Conservation (phyloP, 306 rosid genomes). For the Potentilla sterilis region DNA sequence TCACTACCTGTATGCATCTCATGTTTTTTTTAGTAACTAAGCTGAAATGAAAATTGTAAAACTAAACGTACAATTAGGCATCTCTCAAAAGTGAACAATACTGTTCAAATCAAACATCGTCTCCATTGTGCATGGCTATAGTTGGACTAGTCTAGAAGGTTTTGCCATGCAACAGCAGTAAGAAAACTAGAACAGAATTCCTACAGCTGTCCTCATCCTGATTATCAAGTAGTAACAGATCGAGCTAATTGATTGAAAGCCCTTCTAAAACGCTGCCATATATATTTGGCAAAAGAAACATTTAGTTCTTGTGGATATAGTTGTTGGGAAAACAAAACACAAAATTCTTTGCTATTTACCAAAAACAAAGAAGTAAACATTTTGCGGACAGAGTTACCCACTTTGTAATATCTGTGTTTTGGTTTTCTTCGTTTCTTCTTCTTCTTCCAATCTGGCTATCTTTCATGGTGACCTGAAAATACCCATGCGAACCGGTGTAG, state of each 20-base stretch:
- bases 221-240: neutral
- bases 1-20: no score
- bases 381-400: conserved; percentile 18
- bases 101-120: neutral
- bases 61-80: no score
- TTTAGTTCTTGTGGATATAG: conserved; percentile 24
- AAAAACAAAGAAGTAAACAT: neutral
- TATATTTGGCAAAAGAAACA: conserved; percentile 13
- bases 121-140: neutral
- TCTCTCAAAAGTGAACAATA: no score
- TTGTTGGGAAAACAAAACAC: neutral
- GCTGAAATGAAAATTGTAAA: neutral
- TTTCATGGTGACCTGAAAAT: conserved; percentile 47
- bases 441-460: conserved; percentile 5
- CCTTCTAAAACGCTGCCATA: conserved; percentile 20
- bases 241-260: conserved; percentile 6
- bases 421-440: neutral
- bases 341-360: neutral
- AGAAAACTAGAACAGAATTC: no score
- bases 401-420: conserved; percentile 1
- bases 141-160: neutral
- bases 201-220: neutral
- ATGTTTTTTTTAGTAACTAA: neutral
- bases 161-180: neutral
- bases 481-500: conserved; percentile 21